Evolutionary conservation across 2,329 filamentous ascomycete species (phyloP), one percentile per base, ranked within the genome.

Genomic region (Fusarium goolgardi): DNA sequence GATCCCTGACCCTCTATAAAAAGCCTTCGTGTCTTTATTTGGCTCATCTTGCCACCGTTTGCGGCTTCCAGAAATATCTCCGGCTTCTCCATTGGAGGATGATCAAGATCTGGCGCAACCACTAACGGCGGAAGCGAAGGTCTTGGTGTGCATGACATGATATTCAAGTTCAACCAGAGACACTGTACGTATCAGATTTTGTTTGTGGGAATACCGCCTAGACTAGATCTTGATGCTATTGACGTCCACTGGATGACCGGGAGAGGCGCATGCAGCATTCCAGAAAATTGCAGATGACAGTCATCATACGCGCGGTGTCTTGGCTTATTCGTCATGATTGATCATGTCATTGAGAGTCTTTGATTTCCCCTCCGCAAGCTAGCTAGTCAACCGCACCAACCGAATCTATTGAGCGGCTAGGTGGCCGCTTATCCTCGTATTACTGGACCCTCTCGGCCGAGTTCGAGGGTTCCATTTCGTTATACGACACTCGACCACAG

Each of bases 401-500:
- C 11, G 15, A 40, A 15, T 20, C 34, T 23, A 21, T 59, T 18
- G n/a, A 44, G 16, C 8, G 13, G 6, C 27, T 32, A 18, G n/a
- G 27, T 43, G 41, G 20, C 32, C 37, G 43, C 60, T 54, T 60
- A 37, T 25, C 25, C 63, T 67, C 63, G 63, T 58, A 63, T 52
- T 25, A 34, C 45, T 18, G n/a, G 23, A 35, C 13, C 13, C 20
- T 56, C 58, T 58, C 51, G 63, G 63, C 63, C 51, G 58, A 63
- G 51, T 37, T 50, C n/a, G 27, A 20, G 18, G 27, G 34, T 46
- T 40, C 25, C 16, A 55, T 47, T 20, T 31, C 27, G 35, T 35
- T 60, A 66, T 23, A 71, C 44, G 64, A 56, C 54, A 23, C 32
- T 44, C 41, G 27, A 37, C 55, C 45, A 77, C 32, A 77, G 58